phyloP scores from a whole-genome alignment of 371 early-diverging fungal genomes.

The Rhizomucor miehei region DNA sequence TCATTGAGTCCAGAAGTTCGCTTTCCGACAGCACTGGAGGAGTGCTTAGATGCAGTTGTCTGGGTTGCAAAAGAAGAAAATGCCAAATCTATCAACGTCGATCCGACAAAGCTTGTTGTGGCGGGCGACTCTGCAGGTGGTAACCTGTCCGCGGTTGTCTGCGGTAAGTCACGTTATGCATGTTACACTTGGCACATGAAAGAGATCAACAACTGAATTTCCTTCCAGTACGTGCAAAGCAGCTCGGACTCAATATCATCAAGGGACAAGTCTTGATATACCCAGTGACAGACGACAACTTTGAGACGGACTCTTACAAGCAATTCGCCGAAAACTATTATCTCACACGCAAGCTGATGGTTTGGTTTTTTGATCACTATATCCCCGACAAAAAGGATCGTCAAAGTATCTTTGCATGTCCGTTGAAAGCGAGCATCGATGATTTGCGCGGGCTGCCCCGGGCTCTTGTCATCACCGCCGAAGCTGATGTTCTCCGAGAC shows the following conservation, averaged over 20 bases:
- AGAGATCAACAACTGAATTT: neutral
- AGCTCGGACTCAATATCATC: constrained; percentile 16
- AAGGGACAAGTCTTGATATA: constrained; percentile 29
- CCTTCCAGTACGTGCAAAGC: constrained; percentile 24
- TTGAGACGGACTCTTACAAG: constrained; percentile 20
- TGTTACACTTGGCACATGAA: neutral
- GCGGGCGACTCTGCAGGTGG: constrained; percentile 26
- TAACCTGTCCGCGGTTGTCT: constrained; percentile 14
- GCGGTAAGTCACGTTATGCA: constrained; percentile 7
- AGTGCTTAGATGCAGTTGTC: constrained; percentile 6
- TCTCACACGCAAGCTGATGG: constrained; percentile 13
- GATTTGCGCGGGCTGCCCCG: constrained; percentile 29
- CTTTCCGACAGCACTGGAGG: constrained; percentile 10
- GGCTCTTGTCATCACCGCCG: constrained; percentile 28
- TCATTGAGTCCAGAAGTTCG: constrained; percentile 10
- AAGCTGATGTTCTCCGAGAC: constrained; percentile 28
- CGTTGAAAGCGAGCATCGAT: constrained; percentile 17
- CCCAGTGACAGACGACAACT: constrained; percentile 18
- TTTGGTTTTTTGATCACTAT: constrained; percentile 21
- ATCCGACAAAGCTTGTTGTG: constrained; percentile 10
- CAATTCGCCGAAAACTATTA: constrained; percentile 8
- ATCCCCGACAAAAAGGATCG: neutral
- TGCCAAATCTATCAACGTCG: constrained; percentile 5
- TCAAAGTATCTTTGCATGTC: constrained; percentile 3
- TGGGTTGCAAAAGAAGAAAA: constrained; percentile 9